Base-by-base conservation (phyloP, 306 rosid genomes). In the Biancaea sappan region DNA sequence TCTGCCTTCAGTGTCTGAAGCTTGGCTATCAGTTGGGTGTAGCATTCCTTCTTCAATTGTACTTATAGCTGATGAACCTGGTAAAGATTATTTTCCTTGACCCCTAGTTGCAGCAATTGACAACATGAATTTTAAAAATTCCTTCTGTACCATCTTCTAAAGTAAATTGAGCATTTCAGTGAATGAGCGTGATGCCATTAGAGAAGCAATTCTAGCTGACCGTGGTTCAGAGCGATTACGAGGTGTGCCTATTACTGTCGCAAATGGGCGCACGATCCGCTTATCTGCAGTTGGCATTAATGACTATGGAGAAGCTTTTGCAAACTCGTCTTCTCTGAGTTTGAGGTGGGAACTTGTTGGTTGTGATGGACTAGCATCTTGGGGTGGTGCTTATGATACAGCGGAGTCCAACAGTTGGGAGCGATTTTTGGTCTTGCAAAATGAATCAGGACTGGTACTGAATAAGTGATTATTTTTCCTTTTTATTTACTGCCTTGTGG, bases 261-360 rank as follows among this genome's bases (percentile, higher is more conserved):
- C 96, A 62, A 94, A 94, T 88, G 91, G 91, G 67, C 97, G 88
- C 66, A 74, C 90, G 11, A 75, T 91, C 79, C 84, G 98, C 47
- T 43, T 90, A 73, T 85, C 97, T 74, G 94, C 91, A 31, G 94
- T 87, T 84, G 96, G 97, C 52, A 71, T 94, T 43, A 83, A 84
- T 78, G 84, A 81, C 58, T 82, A 73, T 24, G 92, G 94, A 54
- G 92, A 91, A 83, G 83, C 89, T 70, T 94, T 88, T 87, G 94
- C 94, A 67, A 94, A 94, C 73, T 89, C 97, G 78, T 94, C 98
- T 81, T 91, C 96, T 58, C 90, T 91, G 67, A 73, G 60, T 83
- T 84, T 94, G 91, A 83, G 81, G 74, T 94, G 98, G 98, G 94
- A 86, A 72, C 94, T 94, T 70, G 64, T 84, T 70, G 69, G 82